These are phyloP conservation scores for Phtheirospermum japonicum DNA, from an alignment of 257 asterid species.

Conservation along the genomic window DNA sequence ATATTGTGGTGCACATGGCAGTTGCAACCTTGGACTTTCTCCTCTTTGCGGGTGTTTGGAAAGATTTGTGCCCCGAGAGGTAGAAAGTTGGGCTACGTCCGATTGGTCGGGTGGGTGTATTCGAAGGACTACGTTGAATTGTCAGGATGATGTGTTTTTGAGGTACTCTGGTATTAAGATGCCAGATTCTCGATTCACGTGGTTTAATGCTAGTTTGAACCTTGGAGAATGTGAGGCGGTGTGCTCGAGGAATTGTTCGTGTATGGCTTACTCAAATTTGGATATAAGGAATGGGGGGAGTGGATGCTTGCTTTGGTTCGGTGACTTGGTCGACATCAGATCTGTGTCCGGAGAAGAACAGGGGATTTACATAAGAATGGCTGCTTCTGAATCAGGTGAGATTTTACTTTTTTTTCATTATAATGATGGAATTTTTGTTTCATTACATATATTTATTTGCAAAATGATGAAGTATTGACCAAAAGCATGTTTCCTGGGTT, in stretches of 20 bases:
- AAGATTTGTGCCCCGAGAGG: not conserved
- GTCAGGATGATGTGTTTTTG: conserved; percentile 25
- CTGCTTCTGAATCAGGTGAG: conserved; percentile 32
- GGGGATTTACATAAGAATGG: conserved; percentile 30
- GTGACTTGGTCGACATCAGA: conserved; percentile 33
- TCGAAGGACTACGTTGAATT: conserved; percentile 21
- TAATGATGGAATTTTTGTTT: too few relatives aligned
- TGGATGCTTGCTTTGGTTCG: conserved; percentile 45
- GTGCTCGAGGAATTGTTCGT: conserved; percentile 35
- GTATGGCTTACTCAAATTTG: conserved; percentile 35
- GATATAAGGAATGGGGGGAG: conserved; percentile 23
- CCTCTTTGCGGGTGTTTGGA: not conserved
- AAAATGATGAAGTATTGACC: too few relatives aligned
- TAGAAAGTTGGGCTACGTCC: not conserved
- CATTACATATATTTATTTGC: too few relatives aligned
- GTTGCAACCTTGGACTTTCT: not conserved
- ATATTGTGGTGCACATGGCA: not conserved
- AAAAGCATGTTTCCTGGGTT: too few relatives aligned
- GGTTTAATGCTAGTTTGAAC: conserved; percentile 23
- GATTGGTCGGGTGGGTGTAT: conserved; percentile 20
- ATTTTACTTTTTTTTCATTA: not conserved
- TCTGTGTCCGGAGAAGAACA: conserved; percentile 11
- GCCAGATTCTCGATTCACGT: conserved; percentile 25
- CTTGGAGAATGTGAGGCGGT: conserved; percentile 29
- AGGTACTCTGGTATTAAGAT: conserved; percentile 23